phyloP scores from a whole-genome alignment of 768 basidiomycete species.

The Coprinellus micaceus region DNA sequence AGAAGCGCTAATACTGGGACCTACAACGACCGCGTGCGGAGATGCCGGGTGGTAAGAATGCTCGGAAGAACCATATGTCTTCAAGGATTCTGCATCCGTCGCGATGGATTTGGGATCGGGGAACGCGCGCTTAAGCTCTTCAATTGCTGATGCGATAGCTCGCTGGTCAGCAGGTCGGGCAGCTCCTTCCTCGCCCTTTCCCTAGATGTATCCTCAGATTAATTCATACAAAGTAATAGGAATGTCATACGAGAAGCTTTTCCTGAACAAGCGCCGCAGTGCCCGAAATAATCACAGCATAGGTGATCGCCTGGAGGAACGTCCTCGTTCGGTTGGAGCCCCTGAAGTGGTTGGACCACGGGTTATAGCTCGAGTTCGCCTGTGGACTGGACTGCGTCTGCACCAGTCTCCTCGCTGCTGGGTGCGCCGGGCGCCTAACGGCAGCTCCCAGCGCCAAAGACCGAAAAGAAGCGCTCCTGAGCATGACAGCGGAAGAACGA shows the following conservation, averaged over 20 bases:
- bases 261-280: slow-evolving; percentile 23
- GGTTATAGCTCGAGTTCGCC: slow-evolving; percentile 28
- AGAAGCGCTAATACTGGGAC: slow-evolving; percentile 8
- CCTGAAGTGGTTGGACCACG: slow-evolving; percentile 38
- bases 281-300: slow-evolving; percentile 33
- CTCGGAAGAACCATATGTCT: slow-evolving; percentile 61
- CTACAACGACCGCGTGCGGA: slow-evolving; percentile 50
- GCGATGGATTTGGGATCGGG: slow-evolving; percentile 44
- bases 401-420: background rate
- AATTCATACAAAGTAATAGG: background rate
- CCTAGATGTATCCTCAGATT: background rate
- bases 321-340: slow-evolving; percentile 30
- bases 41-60: slow-evolving; percentile 64
- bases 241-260: slow-evolving; percentile 3
- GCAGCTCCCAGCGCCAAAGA: background rate
- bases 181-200: slow-evolving; percentile 8
- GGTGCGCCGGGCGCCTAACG: background rate
- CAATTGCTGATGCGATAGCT: slow-evolving; percentile 47
- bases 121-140: slow-evolving; percentile 46
- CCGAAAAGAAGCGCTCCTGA: slow-evolving; percentile 1
- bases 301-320: slow-evolving; percentile 34
- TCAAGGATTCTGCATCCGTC: slow-evolving; percentile 48
- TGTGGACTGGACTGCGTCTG: slow-evolving; percentile 3
- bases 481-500: slow-evolving; percentile 2
- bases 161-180: slow-evolving; percentile 40